Conservation (phyloP, 805 yeast species). For the Yamadazyma olivae region DNA sequence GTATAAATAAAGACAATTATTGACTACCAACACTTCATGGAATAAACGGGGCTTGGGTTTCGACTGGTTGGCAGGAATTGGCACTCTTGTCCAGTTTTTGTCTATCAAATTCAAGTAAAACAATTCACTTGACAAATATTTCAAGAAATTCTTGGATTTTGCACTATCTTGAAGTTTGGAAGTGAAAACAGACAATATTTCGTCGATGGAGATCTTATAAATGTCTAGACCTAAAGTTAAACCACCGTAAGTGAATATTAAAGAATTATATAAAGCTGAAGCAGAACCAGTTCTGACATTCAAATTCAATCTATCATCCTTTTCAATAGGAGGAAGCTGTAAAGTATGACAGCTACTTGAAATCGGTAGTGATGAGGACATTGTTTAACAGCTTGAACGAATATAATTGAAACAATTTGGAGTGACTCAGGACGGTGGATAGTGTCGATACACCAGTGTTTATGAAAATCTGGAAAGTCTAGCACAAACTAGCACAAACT, state of each 20-base stretch:
- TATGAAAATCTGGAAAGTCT: no score
- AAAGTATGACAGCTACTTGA: slow-evolving; percentile 58
- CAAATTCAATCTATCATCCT: slow-evolving; percentile 52
- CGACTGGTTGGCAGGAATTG: slow-evolving; percentile 16
- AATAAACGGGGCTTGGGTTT: slow-evolving; percentile 50
- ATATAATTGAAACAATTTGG: no score
- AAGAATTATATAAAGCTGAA: slow-evolving; percentile 52
- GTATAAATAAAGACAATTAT: slow-evolving; percentile 51
- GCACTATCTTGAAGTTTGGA: slow-evolving; percentile 23
- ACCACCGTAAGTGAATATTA: slow-evolving; percentile 68
- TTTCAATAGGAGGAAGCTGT: slow-evolving; percentile 51
- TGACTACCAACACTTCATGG: slow-evolving; percentile 54
- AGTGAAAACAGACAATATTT: slow-evolving; percentile 37
- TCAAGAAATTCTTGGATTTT: slow-evolving; percentile 21
- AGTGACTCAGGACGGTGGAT: no score
- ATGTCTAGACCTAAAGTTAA: slow-evolving; percentile 55
- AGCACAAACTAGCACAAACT: no score
- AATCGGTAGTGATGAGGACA: slow-evolving; percentile 66
- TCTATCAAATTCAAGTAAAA: slow-evolving; percentile 60
- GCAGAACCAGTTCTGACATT: slow-evolving; percentile 71
- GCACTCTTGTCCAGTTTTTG: slow-evolving; percentile 52
- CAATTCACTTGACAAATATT: slow-evolving; percentile 59
- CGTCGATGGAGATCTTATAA: slow-evolving; percentile 33
- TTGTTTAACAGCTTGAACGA: no score
- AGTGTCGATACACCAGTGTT: no score